These are phyloP conservation scores for Phytophthora fragariaefolia DNA, from an alignment of 352 stramenopile genomes.

Conservation along the genomic window DNA sequence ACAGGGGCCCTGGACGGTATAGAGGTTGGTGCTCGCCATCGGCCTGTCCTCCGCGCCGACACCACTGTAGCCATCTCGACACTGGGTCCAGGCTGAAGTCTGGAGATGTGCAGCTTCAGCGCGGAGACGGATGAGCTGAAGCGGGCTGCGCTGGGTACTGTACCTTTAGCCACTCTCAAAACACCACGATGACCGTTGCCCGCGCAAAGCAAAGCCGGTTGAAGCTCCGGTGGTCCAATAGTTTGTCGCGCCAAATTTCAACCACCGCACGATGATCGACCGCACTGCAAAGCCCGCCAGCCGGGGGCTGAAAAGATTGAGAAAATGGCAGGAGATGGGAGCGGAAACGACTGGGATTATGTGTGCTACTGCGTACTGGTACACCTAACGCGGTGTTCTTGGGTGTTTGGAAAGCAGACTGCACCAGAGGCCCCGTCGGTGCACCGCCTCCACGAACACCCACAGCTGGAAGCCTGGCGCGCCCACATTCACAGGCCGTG, in stretches of 20 bases:
- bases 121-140: conserved; percentile 16
- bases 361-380: not conserved
- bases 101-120: conserved; percentile 33
- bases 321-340: conserved; percentile 23
- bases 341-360: conserved; percentile 14
- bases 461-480: conserved; percentile 14
- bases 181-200: conserved; percentile 6
- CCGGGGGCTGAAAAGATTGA: conserved; percentile 5
- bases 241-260: conserved; percentile 25
- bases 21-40: conserved; percentile 4
- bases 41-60: conserved; percentile 6
- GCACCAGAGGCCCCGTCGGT: not conserved
- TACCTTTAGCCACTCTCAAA: not conserved
- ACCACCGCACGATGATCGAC: conserved; percentile 8
- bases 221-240: conserved; percentile 19
- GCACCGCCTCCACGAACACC: conserved; percentile 11
- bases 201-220: conserved; percentile 11
- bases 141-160: not conserved
- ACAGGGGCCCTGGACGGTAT: conserved; percentile 6
- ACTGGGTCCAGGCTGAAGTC: conserved; percentile 13
- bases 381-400: conserved; percentile 9
- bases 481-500: conserved; percentile 6
- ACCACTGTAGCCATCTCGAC: not conserved
- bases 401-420: conserved; percentile 1
- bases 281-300: conserved; percentile 10